Conservation (phyloP, 805 yeast species). For the Candida khao-thaluensis region DNA sequence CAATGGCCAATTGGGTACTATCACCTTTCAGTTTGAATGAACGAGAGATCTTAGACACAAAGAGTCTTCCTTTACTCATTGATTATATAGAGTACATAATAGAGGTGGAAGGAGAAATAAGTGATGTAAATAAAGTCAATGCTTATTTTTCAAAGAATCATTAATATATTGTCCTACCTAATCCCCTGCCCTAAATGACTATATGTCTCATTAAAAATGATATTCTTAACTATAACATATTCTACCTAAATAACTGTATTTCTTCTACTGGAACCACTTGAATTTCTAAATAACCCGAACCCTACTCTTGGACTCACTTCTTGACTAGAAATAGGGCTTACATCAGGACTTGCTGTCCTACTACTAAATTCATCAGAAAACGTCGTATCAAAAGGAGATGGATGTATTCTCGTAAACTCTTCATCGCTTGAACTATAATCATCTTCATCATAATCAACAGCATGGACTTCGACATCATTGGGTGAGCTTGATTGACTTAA, state of each 20-base stretch:
- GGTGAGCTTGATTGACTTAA: not conserved
- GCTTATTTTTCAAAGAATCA: constrained; percentile 15
- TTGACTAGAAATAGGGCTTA: constrained; percentile 8
- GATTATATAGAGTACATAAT: constrained; percentile 23
- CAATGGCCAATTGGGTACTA: constrained; percentile 44
- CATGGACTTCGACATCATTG: constrained; percentile 8
- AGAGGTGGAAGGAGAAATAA: constrained; percentile 18
- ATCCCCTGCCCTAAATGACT: no score
- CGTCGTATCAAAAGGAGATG: constrained; percentile 12
- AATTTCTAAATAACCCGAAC: not conserved
- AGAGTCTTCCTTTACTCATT: constrained; percentile 16
- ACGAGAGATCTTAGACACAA: constrained; percentile 15
- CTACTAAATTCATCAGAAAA: constrained; percentile 13
- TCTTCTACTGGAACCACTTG: no score
- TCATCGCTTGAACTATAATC: constrained; percentile 18
- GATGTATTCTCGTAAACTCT: constrained; percentile 6
- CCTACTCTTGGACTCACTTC: constrained; percentile 13
- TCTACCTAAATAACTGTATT: no score
- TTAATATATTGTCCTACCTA: constrained; percentile 1
- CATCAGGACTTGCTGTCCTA: constrained; percentile 16
- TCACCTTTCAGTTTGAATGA: constrained; percentile 30
- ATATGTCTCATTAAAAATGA: no score
- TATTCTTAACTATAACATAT: no score
- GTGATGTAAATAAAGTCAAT: constrained; percentile 29
- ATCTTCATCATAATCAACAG: constrained; percentile 11